These are phyloP conservation scores for Hypocreales sp. DNA, from an alignment of 2,329 filamentous ascomycete genomes.

Conservation along the genomic window DNA sequence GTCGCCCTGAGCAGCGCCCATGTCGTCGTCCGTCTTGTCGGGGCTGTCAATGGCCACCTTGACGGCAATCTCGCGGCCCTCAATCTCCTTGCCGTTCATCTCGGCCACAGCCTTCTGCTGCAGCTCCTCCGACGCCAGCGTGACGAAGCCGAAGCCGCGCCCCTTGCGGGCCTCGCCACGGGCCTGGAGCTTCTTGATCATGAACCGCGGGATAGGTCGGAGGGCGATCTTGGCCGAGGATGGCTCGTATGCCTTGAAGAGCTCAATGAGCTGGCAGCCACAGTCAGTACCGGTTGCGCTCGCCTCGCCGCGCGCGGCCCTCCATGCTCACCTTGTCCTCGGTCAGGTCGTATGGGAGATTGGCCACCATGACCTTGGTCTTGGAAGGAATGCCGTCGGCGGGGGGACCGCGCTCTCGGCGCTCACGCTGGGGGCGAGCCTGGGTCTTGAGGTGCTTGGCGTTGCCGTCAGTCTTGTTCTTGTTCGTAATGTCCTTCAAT, in stretches of 20 bases:
- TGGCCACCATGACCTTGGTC: conserved; percentile 99
- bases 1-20: conserved; percentile 36
- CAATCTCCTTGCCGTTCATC: conserved; percentile 99
- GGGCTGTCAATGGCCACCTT: conserved; percentile 99
- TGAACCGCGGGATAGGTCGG: conserved; percentile 95
- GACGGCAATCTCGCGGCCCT: conserved; percentile 97
- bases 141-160: conserved; percentile 97
- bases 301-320: neutral
- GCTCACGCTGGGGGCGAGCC: conserved; percentile 41
- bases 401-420: conserved; percentile 78
- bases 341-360: conserved; percentile 93
- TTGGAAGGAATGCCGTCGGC: conserved; percentile 96
- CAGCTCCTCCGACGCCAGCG: conserved; percentile 82
- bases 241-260: conserved; percentile 85
- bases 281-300: neutral
- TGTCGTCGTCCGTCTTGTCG: conserved; percentile 85
- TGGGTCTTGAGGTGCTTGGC: conserved; percentile 43
- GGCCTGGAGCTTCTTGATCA: conserved; percentile 99
- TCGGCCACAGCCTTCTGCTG: conserved; percentile 94
- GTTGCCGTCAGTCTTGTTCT: conserved; percentile 39
- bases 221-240: conserved; percentile 96
- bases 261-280: conserved; percentile 69
- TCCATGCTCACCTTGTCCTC: conserved; percentile 69
- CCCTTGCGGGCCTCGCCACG: conserved; percentile 98
- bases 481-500: conserved; percentile 46